Percentiles rank a stretch among this genome's conserved stretches.
These are phyloP conservation scores for Didymosphaeria variabile DNA, from an alignment of 2,329 filamentous ascomycete genomes.

Conservation along the genomic window DNA sequence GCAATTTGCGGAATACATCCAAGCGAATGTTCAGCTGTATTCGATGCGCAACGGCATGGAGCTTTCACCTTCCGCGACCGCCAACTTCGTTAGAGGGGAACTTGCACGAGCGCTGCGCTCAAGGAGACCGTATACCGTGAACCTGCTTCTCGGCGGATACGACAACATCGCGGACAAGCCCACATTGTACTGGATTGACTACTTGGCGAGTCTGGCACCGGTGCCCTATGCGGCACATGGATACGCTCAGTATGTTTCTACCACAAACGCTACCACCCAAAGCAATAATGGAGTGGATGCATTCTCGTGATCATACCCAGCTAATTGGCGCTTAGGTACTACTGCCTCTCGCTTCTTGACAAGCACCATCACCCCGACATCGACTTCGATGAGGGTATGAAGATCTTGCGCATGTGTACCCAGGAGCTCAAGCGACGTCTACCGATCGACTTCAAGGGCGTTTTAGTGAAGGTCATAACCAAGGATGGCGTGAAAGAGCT, in stretches of 20 bases:
- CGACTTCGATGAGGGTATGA: constrained; percentile 84
- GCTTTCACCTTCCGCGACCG: constrained; percentile 86
- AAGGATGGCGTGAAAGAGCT: constrained; percentile 91
- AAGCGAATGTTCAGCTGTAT: constrained; percentile 98
- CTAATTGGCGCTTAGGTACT: constrained; percentile 70
- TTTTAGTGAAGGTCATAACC: constrained; percentile 90
- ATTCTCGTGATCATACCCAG: background rate
- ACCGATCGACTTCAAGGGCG: constrained; percentile 98
- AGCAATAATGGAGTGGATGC: background rate
- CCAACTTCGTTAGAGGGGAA: constrained; percentile 93
- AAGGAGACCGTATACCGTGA: constrained; percentile 94
- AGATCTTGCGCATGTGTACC: constrained; percentile 92
- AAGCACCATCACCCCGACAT: constrained; percentile 99
- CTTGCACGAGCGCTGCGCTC: constrained; percentile 90
- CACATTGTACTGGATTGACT: constrained; percentile 95
- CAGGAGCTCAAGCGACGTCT: constrained; percentile 96
- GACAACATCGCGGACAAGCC: constrained; percentile 93
- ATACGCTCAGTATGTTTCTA: constrained; percentile 83
- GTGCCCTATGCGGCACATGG: constrained; percentile 97
- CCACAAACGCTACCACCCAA: background rate
- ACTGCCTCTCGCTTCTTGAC: constrained; percentile 96
- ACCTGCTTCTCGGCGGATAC: constrained; percentile 91
- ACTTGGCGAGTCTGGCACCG: constrained; percentile 86
- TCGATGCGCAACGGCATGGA: constrained; percentile 97
- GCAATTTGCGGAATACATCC: constrained; percentile 99